These are phyloP conservation scores for Casaregolazyma suthepensis DNA, from an alignment of 1,139 yeast genomes.

Conservation along the genomic window DNA sequence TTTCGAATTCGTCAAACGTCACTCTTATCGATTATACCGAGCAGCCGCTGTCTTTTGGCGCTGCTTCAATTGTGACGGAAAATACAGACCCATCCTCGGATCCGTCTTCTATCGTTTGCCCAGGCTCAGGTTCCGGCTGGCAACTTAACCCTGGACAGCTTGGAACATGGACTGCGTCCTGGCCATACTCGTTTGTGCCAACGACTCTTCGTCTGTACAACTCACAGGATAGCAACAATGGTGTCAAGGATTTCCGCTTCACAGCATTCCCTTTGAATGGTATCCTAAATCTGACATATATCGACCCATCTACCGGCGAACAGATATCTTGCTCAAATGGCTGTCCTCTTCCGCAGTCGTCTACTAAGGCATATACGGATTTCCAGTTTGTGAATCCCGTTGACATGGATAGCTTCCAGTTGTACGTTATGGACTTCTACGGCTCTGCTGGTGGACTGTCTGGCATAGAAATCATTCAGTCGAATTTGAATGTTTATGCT, in stretches of 20 bases:
- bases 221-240: conserved; percentile 40
- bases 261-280: conserved; percentile 77
- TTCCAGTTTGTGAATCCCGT: conserved; percentile 72
- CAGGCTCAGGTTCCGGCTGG: conserved; percentile 51
- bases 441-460: conserved; percentile 63
- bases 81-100: conserved; percentile 39
- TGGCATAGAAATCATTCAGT: conserved; percentile 68
- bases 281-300: conserved; percentile 83
- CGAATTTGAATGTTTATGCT: conserved; percentile 56
- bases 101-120: conserved; percentile 54
- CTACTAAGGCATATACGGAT: conserved; percentile 59
- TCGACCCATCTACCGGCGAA: conserved; percentile 62
- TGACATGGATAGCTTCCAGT: conserved; percentile 53
- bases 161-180: conserved; percentile 63
- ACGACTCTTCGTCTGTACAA: conserved; percentile 70
- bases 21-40: conserved; percentile 6
- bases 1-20: conserved; percentile 16
- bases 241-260: conserved; percentile 63
- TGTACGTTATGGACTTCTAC: conserved; percentile 65
- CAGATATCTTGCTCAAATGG: conserved; percentile 68
- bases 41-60: conserved; percentile 58
- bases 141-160: conserved; percentile 43
- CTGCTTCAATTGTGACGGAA: conserved; percentile 54
- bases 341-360: conserved; percentile 57
- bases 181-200: conserved; percentile 58